Percentiles rank a stretch among this genome's conserved stretches.
phyloP scores from a whole-genome alignment of 2,329 filamentous ascomycete species.

The Beauveria medogensis region DNA sequence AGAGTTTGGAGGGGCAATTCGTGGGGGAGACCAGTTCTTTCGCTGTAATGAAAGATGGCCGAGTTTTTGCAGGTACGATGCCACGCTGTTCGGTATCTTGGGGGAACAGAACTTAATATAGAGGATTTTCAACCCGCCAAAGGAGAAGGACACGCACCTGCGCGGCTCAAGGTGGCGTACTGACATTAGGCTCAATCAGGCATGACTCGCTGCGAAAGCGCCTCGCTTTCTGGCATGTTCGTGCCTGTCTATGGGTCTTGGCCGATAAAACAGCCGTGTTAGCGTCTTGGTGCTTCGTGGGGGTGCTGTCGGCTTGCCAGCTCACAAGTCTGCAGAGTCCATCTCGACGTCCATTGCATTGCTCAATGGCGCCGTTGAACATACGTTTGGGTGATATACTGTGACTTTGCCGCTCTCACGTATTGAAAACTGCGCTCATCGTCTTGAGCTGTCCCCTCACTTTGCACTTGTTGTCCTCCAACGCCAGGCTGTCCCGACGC shows the following conservation, averaged over 20 bases:
- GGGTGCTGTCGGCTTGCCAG: not conserved
- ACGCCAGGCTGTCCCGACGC: not conserved
- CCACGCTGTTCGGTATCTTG: not conserved
- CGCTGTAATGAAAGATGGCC: not conserved
- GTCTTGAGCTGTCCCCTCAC: not conserved
- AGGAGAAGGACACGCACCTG: not conserved
- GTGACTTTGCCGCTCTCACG: not conserved
- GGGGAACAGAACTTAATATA: not conserved
- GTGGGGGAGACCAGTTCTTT: not conserved
- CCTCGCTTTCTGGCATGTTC: not conserved
- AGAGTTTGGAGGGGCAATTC: not conserved
- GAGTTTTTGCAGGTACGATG: not conserved
- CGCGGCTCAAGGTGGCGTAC: not conserved
- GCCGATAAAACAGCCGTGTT: not conserved
- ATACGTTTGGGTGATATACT: too few relatives aligned
- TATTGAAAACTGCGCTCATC: too few relatives aligned
- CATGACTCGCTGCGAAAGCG: slow-evolving; percentile 8
- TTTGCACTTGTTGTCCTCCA: not conserved
- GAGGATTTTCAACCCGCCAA: not conserved
- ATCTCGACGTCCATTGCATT: too few relatives aligned
- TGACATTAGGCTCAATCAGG: not conserved
- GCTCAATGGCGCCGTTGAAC: too few relatives aligned
- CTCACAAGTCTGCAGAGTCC: not conserved
- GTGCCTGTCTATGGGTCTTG: slow-evolving; percentile 1
- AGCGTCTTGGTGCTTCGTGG: not conserved